Conservation (phyloP, 2,329 filamentous ascomycete species). For the Aureobasidium sp. region DNA sequence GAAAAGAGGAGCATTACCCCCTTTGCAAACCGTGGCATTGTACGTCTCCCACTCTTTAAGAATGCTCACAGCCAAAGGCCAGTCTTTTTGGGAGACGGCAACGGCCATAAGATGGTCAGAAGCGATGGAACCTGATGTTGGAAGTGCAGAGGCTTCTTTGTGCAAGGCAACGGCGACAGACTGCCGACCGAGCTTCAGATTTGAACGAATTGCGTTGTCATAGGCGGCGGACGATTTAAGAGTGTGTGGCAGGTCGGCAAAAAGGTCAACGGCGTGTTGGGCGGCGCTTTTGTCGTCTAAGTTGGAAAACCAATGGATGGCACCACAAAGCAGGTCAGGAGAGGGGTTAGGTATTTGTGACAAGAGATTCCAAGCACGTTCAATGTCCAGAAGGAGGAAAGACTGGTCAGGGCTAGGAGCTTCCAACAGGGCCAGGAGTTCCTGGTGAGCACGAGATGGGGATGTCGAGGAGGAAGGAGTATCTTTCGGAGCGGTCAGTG, state of each 20-base stretch:
- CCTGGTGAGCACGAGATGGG: not conserved
- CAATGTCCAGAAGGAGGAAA: not conserved
- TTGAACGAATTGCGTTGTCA: conserved; percentile 36
- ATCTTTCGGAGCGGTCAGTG: not conserved
- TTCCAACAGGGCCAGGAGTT: not conserved
- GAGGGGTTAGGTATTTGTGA: not conserved
- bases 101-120: conserved; percentile 4
- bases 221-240: conserved; percentile 34
- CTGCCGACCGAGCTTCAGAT: conserved; percentile 35
- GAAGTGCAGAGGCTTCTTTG: conserved; percentile 29
- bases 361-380: not conserved
- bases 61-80: conserved; percentile 29
- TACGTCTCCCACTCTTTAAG: conserved; percentile 17
- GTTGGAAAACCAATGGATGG: not conserved
- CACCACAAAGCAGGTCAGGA: not conserved
- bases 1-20: not conserved
- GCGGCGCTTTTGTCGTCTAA: not conserved
- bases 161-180: conserved; percentile 36
- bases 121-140: conserved; percentile 13
- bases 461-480: not conserved
- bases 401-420: not conserved
- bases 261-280: conserved; percentile 1
- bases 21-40: not conserved
- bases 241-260: not conserved
- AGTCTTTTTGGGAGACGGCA: conserved; percentile 22